A percentile compares a stretch with the other conserved stretches of the same genome.
These are phyloP conservation scores for Mycotypha africana DNA, from an alignment of 371 early-diverging fungal genomes.

Conservation along the genomic window DNA sequence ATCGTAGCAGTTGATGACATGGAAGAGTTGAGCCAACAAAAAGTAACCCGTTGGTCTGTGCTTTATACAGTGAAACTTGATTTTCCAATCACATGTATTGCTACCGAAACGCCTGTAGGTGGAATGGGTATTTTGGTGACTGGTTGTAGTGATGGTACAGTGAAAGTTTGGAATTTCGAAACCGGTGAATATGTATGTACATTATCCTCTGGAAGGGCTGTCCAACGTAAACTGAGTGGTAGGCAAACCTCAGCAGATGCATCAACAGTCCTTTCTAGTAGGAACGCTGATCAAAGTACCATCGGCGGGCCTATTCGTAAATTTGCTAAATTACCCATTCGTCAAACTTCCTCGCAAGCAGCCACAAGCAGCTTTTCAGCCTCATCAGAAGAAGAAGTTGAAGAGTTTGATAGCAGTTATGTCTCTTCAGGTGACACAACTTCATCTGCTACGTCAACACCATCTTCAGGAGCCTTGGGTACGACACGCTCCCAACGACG, in stretches of 20 bases:
- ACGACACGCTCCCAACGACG: not conserved
- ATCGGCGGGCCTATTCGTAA: not conserved
- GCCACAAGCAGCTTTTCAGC: no score
- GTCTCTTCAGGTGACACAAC: not conserved
- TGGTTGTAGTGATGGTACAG: slow-evolving; percentile 76
- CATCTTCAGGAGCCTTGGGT: no score
- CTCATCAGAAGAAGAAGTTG: not conserved
- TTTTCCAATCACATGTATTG: slow-evolving; percentile 18
- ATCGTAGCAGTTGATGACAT: not conserved
- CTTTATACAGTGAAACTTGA: slow-evolving; percentile 19
- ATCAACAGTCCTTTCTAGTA: not conserved
- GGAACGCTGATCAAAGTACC: not conserved
- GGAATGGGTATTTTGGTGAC: slow-evolving; percentile 55
- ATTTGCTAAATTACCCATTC: not conserved
- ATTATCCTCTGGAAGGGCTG: slow-evolving; percentile 21
- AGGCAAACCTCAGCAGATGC: no score
- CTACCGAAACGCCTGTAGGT: slow-evolving; percentile 23
- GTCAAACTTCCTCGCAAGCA: no score
- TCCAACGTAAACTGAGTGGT: no score
- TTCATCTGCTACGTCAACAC: not conserved
- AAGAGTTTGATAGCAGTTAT: not conserved
- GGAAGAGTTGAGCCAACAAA: not conserved
- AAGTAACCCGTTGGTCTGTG: slow-evolving; percentile 18
- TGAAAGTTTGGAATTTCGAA: slow-evolving; percentile 90
- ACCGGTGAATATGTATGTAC: slow-evolving; percentile 50